Conservation (phyloP, 768 basidiomycete species). For the Boletus sp. region DNA sequence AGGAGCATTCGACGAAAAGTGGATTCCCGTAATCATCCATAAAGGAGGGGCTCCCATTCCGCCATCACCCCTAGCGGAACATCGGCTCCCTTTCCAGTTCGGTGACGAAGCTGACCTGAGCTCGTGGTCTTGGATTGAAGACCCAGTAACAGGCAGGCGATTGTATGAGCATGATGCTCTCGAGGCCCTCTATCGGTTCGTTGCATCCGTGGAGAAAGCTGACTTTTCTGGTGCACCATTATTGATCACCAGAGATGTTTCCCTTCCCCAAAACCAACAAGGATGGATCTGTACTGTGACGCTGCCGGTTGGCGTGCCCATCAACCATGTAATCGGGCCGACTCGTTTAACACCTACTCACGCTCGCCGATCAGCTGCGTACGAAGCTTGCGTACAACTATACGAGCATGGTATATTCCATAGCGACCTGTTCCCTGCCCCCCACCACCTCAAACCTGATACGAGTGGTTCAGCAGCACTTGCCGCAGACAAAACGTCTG, state of each 20-base stretch:
- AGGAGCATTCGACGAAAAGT: slow-evolving; percentile 42
- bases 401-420: slow-evolving; percentile 52
- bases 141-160: slow-evolving; percentile 60
- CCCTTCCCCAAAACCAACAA: slow-evolving; percentile 15
- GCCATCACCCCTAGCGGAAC: slow-evolving; percentile 41
- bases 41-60: slow-evolving; percentile 40
- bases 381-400: slow-evolving; percentile 51
- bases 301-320: slow-evolving; percentile 43
- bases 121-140: slow-evolving; percentile 43
- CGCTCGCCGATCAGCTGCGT: slow-evolving; percentile 61
- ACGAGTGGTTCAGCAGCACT: slow-evolving; percentile 6
- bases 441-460: slow-evolving; percentile 5
- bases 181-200: slow-evolving; percentile 54
- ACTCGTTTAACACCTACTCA: slow-evolving; percentile 45
- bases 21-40: slow-evolving; percentile 48
- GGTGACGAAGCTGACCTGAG: slow-evolving; percentile 40
- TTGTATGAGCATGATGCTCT: slow-evolving; percentile 61
- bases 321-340: slow-evolving; percentile 44
- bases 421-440: slow-evolving; percentile 40
- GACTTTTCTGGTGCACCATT: slow-evolving; percentile 12
- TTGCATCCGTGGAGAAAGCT: slow-evolving; percentile 23
- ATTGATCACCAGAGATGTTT: slow-evolving; percentile 24
- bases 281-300: slow-evolving; percentile 49
- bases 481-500: slow-evolving; percentile 32
- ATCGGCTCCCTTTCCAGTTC: slow-evolving; percentile 42